Percentiles rank a stretch among this genome's conserved stretches.
Evolutionary conservation across 2,329 filamentous ascomycete species (phyloP).

Genomic region (Fusarium napiforme): DNA sequence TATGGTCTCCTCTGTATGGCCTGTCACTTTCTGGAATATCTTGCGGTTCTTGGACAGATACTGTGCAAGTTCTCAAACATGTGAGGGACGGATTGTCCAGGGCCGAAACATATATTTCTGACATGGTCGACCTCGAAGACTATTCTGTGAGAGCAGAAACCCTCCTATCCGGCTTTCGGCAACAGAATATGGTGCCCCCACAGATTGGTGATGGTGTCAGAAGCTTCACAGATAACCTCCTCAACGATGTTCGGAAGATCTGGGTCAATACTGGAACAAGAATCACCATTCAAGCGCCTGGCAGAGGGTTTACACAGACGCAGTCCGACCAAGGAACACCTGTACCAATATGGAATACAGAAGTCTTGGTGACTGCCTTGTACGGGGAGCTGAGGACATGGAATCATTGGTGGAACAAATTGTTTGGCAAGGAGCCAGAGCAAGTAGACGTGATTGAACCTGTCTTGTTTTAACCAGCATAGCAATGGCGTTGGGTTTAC

Average conservation of each 20-base stretch:
- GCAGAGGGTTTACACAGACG: slow-evolving; percentile 46
- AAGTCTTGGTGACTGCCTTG: slow-evolving; percentile 48
- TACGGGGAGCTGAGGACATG: slow-evolving; percentile 48
- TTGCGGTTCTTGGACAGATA: slow-evolving; percentile 32
- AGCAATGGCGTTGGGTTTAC: slow-evolving; percentile 34
- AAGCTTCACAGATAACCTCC: slow-evolving; percentile 56
- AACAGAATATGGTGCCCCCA: neutral
- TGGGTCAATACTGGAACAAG: slow-evolving; percentile 53
- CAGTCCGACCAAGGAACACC: slow-evolving; percentile 52
- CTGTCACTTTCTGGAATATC: slow-evolving; percentile 25
- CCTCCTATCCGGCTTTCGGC: slow-evolving; percentile 40
- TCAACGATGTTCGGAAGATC: slow-evolving; percentile 57
- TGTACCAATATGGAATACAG: slow-evolving; percentile 47
- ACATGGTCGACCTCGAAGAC: slow-evolving; percentile 30
- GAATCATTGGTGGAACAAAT: slow-evolving; percentile 48
- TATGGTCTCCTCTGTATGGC: slow-evolving; percentile 47
- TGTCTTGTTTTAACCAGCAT: slow-evolving; percentile 45
- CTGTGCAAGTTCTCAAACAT: slow-evolving; percentile 27
- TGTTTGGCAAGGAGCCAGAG: slow-evolving; percentile 21
- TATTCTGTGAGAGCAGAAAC: slow-evolving; percentile 25
- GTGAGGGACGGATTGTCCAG: slow-evolving; percentile 29
- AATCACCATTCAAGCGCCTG: slow-evolving; percentile 54
- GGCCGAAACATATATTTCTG: slow-evolving; percentile 34
- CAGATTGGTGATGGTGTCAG: slow-evolving; percentile 47
- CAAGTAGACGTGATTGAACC: slow-evolving; percentile 4